Evolutionary conservation across 441 rosid genomes (phyloP).

Genomic region (Adansonia madagascariensis): DNA sequence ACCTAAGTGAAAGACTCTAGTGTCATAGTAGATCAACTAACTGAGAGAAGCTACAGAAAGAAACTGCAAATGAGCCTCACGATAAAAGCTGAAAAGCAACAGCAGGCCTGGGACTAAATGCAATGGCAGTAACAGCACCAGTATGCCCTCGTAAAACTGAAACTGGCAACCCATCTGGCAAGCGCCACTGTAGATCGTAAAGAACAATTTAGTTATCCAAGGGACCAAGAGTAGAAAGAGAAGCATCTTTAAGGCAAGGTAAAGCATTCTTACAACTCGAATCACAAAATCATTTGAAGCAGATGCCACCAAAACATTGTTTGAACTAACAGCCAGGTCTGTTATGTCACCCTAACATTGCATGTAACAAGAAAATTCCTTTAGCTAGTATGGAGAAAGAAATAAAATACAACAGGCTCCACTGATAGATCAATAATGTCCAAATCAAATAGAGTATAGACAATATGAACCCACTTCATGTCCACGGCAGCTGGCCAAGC

Average conservation of each 20-base stretch:
- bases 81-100: conserved; percentile 73
- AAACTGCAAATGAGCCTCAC: conserved; percentile 51
- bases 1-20: conserved; percentile 22
- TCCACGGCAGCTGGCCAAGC: conserved; percentile 89
- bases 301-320: conserved; percentile 79
- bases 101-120: conserved; percentile 78
- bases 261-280: conserved; percentile 67
- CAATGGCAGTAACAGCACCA: conserved; percentile 85
- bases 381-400: conserved; percentile 25
- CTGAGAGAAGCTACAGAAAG: conserved; percentile 24
- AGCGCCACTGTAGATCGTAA: conserved; percentile 66
- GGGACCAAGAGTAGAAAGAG: conserved; percentile 26
- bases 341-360: conserved; percentile 76
- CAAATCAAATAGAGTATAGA: conserved; percentile 22
- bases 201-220: conserved; percentile 33
- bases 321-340: conserved; percentile 81
- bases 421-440: conserved; percentile 18
- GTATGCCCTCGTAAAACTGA: conserved; percentile 82
- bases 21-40: conserved; percentile 23
- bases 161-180: conserved; percentile 80
- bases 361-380: conserved; percentile 32
- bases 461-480: conserved; percentile 68
- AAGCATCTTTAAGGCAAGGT: conserved; percentile 21
- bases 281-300: conserved; percentile 83
- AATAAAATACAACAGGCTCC: conserved; percentile 30